Conservation (phyloP, 78 protist species). For the Dictyostelium discoideum region DNA sequence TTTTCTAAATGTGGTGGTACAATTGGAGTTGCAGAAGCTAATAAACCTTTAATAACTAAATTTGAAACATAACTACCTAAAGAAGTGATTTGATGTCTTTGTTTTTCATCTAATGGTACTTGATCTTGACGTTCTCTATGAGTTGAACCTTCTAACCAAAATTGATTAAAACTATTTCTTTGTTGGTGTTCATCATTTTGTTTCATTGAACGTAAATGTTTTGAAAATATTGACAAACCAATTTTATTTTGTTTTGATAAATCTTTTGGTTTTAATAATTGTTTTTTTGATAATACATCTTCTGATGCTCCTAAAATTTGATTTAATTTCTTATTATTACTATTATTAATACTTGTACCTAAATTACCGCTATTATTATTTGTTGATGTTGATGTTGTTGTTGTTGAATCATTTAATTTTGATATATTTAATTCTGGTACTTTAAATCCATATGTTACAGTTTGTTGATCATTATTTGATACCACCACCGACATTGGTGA, state of each 20-base stretch:
- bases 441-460: background rate
- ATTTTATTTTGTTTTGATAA: slow-evolving; percentile 9
- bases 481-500: background rate
- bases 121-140: slow-evolving; percentile 54
- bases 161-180: slow-evolving; percentile 68
- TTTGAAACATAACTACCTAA: slow-evolving; percentile 61
- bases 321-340: slow-evolving; percentile 11
- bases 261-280: background rate
- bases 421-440: slow-evolving; percentile 33
- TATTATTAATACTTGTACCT: background rate
- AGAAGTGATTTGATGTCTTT: slow-evolving; percentile 57
- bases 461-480: background rate
- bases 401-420: background rate
- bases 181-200: slow-evolving; percentile 40
- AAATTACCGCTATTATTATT: background rate
- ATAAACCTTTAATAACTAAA: slow-evolving; percentile 58
- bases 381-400: background rate
- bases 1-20: slow-evolving; percentile 69
- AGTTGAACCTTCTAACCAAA: slow-evolving; percentile 74
- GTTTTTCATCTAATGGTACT: slow-evolving; percentile 47
- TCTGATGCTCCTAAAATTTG: slow-evolving; percentile 15
- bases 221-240: slow-evolving; percentile 20
- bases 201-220: slow-evolving; percentile 34
- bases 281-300: background rate
- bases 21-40: slow-evolving; percentile 67